phyloP scores from a whole-genome alignment of 208 protist genomes.

The Wallacemonas sp. region DNA sequence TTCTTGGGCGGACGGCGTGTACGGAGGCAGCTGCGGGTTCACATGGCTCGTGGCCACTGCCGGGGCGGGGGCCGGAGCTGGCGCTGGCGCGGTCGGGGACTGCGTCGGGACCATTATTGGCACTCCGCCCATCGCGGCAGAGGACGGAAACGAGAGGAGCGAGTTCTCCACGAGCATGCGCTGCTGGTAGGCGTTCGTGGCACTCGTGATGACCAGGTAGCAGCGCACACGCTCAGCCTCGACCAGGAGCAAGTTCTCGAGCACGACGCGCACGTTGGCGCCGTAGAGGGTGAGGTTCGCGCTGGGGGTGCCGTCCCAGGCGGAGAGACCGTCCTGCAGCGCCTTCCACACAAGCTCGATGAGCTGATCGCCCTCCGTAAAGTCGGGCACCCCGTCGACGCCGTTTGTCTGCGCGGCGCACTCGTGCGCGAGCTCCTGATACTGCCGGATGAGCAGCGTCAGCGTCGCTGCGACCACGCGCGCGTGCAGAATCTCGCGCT shows the following conservation, averaged over 20 bases:
- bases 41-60: no score
- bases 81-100: background rate
- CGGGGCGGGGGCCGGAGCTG: background rate
- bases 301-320: slow-evolving; percentile 19
- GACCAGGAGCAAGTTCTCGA: slow-evolving; percentile 56
- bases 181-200: slow-evolving; percentile 27
- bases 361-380: slow-evolving; percentile 64
- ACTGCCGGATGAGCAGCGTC: slow-evolving; percentile 71
- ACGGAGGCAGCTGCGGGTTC: slow-evolving; percentile 21
- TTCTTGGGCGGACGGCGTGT: slow-evolving; percentile 63
- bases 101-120: background rate
- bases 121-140: background rate
- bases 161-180: slow-evolving; percentile 18
- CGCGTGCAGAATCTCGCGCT: slow-evolving; percentile 72
- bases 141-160: background rate
- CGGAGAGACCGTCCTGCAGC: slow-evolving; percentile 44
- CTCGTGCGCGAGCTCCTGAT: slow-evolving; percentile 59
- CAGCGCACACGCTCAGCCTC: slow-evolving; percentile 76
- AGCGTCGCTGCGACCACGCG: slow-evolving; percentile 71
- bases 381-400: slow-evolving; percentile 43
- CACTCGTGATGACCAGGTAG: slow-evolving; percentile 55
- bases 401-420: slow-evolving; percentile 27
- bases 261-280: slow-evolving; percentile 64
- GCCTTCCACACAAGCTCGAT: slow-evolving; percentile 73
- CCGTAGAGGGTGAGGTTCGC: slow-evolving; percentile 38